These are phyloP conservation scores for Sequoiadendron giganteum DNA, from an alignment of 75 land plant species.

Conservation along the genomic window DNA sequence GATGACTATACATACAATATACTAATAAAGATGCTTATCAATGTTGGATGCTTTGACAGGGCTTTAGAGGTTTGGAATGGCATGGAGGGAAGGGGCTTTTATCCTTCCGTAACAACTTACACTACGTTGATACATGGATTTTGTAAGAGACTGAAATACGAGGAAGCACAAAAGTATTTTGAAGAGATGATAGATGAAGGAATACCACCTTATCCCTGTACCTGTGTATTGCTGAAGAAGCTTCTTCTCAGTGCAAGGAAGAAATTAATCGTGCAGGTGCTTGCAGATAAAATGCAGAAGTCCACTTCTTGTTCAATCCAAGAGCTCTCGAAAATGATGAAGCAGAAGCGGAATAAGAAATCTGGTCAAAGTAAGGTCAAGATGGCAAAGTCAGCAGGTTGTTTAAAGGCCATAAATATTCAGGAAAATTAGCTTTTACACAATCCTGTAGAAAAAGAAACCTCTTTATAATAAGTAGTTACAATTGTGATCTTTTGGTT, in stretches of 20 bases:
- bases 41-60: slow-evolving; percentile 50
- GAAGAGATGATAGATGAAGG: slow-evolving; percentile 74
- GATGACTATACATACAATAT: slow-evolving; percentile 59
- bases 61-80: slow-evolving; percentile 48
- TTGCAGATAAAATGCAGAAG: slow-evolving; percentile 47
- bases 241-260: slow-evolving; percentile 26
- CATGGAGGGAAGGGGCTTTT: slow-evolving; percentile 52
- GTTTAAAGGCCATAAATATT: background rate
- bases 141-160: slow-evolving; percentile 46
- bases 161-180: slow-evolving; percentile 56
- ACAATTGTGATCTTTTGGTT: background rate
- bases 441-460: background rate
- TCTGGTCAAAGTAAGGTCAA: background rate
- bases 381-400: background rate
- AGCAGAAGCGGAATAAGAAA: background rate
- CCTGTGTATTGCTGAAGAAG: slow-evolving; percentile 50
- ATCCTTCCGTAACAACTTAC: slow-evolving; percentile 54
- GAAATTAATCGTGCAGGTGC: slow-evolving; percentile 17
- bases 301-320: slow-evolving; percentile 57
- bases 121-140: slow-evolving; percentile 63
- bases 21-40: slow-evolving; percentile 53
- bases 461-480: background rate
- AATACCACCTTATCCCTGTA: slow-evolving; percentile 54
- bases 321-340: slow-evolving; percentile 37
- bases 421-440: background rate